Evolutionary conservation across 352 stramenopile species (phyloP).

Genomic region (Globisporangium solare): DNA sequence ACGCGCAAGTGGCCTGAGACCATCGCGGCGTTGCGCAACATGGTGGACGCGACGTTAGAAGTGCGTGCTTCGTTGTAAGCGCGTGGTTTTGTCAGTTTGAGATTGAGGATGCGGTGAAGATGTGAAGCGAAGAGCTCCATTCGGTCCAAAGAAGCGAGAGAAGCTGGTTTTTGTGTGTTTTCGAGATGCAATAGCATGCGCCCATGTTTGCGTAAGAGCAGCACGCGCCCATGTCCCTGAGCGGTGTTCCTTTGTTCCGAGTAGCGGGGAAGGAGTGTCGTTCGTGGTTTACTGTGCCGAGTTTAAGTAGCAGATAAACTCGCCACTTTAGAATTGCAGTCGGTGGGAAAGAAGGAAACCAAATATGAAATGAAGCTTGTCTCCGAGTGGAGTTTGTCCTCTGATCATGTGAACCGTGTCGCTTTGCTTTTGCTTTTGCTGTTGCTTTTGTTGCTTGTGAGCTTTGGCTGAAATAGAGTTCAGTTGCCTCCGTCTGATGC

Average conservation of each 20-base stretch:
- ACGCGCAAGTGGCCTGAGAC: conserved; percentile 91
- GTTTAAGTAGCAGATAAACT: conserved; percentile 18
- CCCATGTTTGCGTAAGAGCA: background rate
- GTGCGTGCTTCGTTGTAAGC: conserved; percentile 61
- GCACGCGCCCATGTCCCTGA: conserved; percentile 8
- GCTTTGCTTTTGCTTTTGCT: too few species aligned
- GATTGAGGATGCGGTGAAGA: background rate
- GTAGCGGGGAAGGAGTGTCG: background rate
- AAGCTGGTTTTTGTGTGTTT: background rate
- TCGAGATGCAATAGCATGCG: conserved; percentile 9
- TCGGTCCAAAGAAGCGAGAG: conserved; percentile 3
- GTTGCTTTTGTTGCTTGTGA: too few species aligned
- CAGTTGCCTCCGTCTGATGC: too few species aligned
- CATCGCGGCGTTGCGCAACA: conserved; percentile 85
- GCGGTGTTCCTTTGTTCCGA: background rate
- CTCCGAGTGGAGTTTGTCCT: too few species aligned
- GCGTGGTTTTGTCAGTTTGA: background rate
- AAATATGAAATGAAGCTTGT: too few species aligned
- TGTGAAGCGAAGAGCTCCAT: background rate
- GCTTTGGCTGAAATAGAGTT: too few species aligned
- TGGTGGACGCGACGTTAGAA: conserved; percentile 79
- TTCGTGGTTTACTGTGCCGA: conserved; percentile 7
- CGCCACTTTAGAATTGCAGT: conserved; percentile 11
- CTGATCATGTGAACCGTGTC: too few species aligned
- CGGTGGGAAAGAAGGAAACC: background rate